Evolutionary conservation across 1,284 basidiomycete species (phyloP).

Genomic region (Boletellus sp.): DNA sequence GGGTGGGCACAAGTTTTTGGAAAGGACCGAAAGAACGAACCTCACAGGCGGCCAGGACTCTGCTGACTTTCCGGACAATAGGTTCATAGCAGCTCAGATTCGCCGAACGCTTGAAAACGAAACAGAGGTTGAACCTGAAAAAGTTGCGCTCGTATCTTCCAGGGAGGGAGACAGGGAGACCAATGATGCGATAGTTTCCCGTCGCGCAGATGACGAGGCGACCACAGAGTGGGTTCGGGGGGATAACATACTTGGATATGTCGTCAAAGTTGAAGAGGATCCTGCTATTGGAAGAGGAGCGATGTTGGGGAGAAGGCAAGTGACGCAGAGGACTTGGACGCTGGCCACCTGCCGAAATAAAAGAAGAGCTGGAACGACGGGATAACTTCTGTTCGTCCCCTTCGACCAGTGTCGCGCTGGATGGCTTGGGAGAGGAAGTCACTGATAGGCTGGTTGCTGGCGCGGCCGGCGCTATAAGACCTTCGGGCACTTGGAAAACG

Average conservation of each 20-base stretch:
- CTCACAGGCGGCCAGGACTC: constrained; percentile 85
- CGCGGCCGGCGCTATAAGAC: constrained; percentile 54
- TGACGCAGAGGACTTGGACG: constrained; percentile 41
- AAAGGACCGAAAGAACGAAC: constrained; percentile 44
- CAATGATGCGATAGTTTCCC: constrained; percentile 76
- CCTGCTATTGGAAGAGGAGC: constrained; percentile 42
- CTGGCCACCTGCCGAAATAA: constrained; percentile 42
- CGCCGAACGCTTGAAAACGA: constrained; percentile 89
- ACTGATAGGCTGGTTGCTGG: constrained; percentile 31
- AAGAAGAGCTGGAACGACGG: constrained; percentile 46
- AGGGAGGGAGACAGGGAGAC: constrained; percentile 80
- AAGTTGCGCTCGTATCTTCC: constrained; percentile 78
- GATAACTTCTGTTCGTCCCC: constrained; percentile 34
- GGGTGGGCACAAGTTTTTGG: constrained; percentile 7
- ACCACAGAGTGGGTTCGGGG: constrained; percentile 82
- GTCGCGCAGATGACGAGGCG: constrained; percentile 81
- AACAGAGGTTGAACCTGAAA: constrained; percentile 94
- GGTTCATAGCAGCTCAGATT: constrained; percentile 95
- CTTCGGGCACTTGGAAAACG: constrained; percentile 87
- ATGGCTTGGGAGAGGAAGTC: constrained; percentile 44
- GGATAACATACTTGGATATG: constrained; percentile 93
- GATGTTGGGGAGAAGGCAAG: constrained; percentile 48
- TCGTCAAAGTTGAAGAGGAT: constrained; percentile 88
- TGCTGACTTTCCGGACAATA: constrained; percentile 90
- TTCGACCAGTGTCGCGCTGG: constrained; percentile 43